These are phyloP conservation scores for Bromus sterilis DNA, from an alignment of 176 grass and related monocot species.

Conservation along the genomic window DNA sequence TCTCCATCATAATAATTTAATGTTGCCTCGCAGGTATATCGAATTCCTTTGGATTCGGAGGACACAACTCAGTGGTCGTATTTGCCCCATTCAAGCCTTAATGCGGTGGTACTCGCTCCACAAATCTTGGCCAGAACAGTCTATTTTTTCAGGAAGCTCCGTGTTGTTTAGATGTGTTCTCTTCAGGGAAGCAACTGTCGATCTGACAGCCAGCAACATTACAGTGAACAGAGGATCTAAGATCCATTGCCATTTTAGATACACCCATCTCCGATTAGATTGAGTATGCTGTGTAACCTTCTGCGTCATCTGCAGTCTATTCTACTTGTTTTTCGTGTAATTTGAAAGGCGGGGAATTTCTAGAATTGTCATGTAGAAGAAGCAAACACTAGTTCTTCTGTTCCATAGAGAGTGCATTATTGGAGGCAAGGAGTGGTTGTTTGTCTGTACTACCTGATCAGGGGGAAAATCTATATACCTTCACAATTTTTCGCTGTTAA, in stretches of 20 bases:
- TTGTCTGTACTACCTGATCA: conserved; percentile 8
- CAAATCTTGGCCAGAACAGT: conserved; percentile 22
- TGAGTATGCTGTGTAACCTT: conserved; percentile 17
- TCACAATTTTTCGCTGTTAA: background rate
- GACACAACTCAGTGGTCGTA: conserved; percentile 93
- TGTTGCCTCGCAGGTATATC: conserved; percentile 60
- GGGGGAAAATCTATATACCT: background rate
- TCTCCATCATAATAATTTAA: conserved; percentile 4
- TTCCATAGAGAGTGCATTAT: conserved; percentile 20
- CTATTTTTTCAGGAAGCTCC: background rate
- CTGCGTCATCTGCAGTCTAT: conserved; percentile 28
- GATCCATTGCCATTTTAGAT: conserved; percentile 13
- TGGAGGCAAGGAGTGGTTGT: background rate
- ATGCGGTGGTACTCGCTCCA: conserved; percentile 14
- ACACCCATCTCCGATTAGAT: conserved; percentile 21
- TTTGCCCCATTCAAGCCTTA: conserved; percentile 96
- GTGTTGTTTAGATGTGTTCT: conserved; percentile 6
- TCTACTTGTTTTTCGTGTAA: conserved; percentile 20
- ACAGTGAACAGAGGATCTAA: conserved; percentile 25
- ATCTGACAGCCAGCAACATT: background rate
- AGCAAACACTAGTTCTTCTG: background rate
- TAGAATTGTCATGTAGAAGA: conserved; percentile 25
- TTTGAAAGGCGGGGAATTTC: conserved; percentile 7
- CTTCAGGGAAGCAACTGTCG: conserved; percentile 1
- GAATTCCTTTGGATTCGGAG: conserved; percentile 97